Base-by-base conservation (phyloP, 345 rosid genomes). In the Iberis pinnata region DNA sequence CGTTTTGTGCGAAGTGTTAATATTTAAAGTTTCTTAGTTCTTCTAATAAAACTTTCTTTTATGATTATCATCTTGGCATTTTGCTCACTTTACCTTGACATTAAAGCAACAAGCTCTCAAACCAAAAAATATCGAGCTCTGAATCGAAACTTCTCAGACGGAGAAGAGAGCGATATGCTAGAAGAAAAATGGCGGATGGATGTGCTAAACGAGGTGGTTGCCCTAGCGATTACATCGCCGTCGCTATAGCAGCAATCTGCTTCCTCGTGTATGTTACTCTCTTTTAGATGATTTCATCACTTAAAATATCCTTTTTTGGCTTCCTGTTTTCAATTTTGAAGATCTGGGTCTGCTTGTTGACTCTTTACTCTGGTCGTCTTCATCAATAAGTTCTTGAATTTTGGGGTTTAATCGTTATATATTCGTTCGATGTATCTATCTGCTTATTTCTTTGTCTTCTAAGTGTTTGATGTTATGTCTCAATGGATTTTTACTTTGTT, bases 201-300 rank as follows among this genome's bases (percentile, higher is more conserved):
- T 81, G 95, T 47, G 87, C 80, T 11, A 25, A 19, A 35, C 31
- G 12, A 43, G 95, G 93, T 29, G 97, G 95, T 65, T 89, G 95
- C 36, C 88, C 93, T 63, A 75, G 75, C 67, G 95, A 89, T 71
- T 89, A 83, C 78, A 45, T 81, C 10, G 95, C 86, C 59, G 51
- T 89, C 31, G 58, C 75, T 42, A 57, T 80, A 14, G 83, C 95
- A 14, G 33, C 53, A 6, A 57, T 83, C 59, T 72, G 82, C 70
- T 54, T 86, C 60, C 17, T 81, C 56, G 49, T 86, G 97, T 43
- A 26, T 13, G 7, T 13, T 47, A 26, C 9, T 42, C 43, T 45
- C 18, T 47, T 39, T 31, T 1, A 54, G 48, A 18, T 56, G 18
- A 24, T 63, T 47, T n/a, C 15, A 18, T 38, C 19, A 22, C 14